A percentile compares a stretch with the other conserved stretches of the same genome.
Evolutionary conservation across 805 yeast genomes (phyloP).

Genomic region (Candida railenensis): DNA sequence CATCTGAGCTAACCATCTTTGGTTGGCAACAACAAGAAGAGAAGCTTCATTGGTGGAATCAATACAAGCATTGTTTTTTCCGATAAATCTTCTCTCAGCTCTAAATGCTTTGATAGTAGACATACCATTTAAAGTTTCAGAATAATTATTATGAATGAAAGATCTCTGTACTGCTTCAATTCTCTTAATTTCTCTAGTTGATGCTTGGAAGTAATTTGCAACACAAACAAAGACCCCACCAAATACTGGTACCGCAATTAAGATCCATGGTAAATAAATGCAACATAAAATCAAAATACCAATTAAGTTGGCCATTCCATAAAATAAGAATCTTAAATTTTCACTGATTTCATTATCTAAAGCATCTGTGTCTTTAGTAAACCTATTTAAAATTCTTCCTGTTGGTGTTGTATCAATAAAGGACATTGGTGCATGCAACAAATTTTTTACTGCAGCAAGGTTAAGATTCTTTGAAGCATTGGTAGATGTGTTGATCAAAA

Average conservation of each 20-base stretch:
- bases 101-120: conserved; percentile 35
- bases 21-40: conserved; percentile 33
- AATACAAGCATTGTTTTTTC: conserved; percentile 24
- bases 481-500: conserved; percentile 50
- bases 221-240: conserved; percentile 22
- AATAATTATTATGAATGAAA: conserved; percentile 39
- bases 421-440: conserved; percentile 78
- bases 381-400: conserved; percentile 82
- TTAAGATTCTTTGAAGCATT: conserved; percentile 60
- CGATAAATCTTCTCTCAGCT: conserved; percentile 23
- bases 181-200: conserved; percentile 39
- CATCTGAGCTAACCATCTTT: conserved; percentile 37
- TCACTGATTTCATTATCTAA: conserved; percentile 78
- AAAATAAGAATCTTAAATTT: conserved; percentile 60
- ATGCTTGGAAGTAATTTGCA: conserved; percentile 35
- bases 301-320: conserved; percentile 49
- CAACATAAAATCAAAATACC: conserved; percentile 50
- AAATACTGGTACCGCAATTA: conserved; percentile 35
- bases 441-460: conserved; percentile 53
- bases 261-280: conserved; percentile 41
- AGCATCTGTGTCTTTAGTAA: conserved; percentile 84
- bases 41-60: conserved; percentile 38
- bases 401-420: conserved; percentile 84
- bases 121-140: conserved; percentile 37
- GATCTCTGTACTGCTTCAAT: conserved; percentile 41